A percentile compares a stretch with the other conserved stretches of the same genome.
Conservation (phyloP, 345 rosid species). For the Leavenworthia alabamica region DNA sequence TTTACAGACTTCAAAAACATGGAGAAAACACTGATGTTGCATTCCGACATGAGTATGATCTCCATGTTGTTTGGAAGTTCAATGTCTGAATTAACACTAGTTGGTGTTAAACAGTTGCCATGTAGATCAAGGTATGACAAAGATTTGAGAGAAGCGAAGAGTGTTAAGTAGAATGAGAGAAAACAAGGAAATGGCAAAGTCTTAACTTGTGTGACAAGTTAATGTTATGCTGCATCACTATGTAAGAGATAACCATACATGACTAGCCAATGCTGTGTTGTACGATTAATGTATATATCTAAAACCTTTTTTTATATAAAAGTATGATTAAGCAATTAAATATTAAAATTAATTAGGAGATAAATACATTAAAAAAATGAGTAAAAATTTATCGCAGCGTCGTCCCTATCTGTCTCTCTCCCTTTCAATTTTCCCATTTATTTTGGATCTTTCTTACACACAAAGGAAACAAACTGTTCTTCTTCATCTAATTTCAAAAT, state of each 20-base stretch:
- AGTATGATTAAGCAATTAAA: background rate
- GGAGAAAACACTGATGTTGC: background rate
- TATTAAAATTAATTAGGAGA: background rate
- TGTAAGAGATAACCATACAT: too few species aligned
- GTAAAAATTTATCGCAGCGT: conserved; percentile 3
- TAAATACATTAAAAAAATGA: background rate
- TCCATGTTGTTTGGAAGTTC: background rate
- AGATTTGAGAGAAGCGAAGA: background rate
- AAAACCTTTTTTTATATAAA: background rate
- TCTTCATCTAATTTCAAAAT: background rate
- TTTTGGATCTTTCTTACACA: conserved; percentile 30
- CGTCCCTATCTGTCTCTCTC: conserved; percentile 26
- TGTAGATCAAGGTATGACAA: background rate
- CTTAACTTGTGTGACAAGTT: too few species aligned
- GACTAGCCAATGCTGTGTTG: too few species aligned
- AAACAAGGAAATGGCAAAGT: too few species aligned
- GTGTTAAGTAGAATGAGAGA: background rate
- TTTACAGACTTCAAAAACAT: background rate
- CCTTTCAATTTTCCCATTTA: conserved; percentile 15
- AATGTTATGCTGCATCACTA: too few species aligned
- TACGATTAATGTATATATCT: too few species aligned
- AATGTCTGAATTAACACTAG: background rate
- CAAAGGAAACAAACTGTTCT: conserved; percentile 1
- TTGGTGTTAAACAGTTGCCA: background rate
- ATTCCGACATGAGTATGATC: background rate